Conservation (phyloP, 1,284 basidiomycete species). For the Moesziomyces aphidis region DNA sequence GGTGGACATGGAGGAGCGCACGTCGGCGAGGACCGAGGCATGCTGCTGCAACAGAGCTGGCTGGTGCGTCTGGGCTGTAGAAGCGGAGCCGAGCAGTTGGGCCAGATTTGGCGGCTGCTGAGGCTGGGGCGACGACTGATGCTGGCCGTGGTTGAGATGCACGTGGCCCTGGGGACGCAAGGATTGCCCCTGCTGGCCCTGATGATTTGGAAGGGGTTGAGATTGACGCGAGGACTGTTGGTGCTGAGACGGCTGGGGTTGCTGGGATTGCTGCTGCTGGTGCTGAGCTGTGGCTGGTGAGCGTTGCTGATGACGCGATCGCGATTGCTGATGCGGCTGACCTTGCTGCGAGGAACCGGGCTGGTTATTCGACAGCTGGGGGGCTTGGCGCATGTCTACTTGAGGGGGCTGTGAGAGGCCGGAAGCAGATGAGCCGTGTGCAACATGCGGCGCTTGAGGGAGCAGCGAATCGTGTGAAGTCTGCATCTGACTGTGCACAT, state of each 20-base stretch:
- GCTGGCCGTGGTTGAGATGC: slow-evolving; percentile 11
- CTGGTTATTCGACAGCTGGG: background rate
- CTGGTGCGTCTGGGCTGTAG: slow-evolving; percentile 6
- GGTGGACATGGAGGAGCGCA: slow-evolving; percentile 27
- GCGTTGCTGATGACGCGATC: slow-evolving; percentile 12
- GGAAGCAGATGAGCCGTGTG: background rate
- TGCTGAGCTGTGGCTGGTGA: slow-evolving; percentile 18
- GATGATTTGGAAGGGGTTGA: slow-evolving; percentile 5
- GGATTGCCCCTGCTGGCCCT: slow-evolving; percentile 12
- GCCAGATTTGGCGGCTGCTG: slow-evolving; percentile 25
- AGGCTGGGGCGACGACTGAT: slow-evolving; percentile 9
- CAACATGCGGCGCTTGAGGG: slow-evolving; percentile 10
- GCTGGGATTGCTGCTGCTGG: slow-evolving; percentile 16
- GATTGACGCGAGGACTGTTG: slow-evolving; percentile 6
- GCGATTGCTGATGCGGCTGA: slow-evolving; percentile 9
- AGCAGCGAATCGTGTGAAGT: slow-evolving; percentile 11
- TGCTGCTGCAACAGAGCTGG: slow-evolving; percentile 34
- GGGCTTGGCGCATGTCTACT: background rate
- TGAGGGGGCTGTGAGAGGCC: slow-evolving; percentile 8
- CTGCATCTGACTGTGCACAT: slow-evolving; percentile 34
- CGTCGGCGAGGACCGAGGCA: slow-evolving; percentile 29
- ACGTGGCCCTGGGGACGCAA: slow-evolving; percentile 11
- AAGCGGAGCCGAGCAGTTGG: slow-evolving; percentile 20
- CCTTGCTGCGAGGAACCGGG: background rate
- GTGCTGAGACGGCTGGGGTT: slow-evolving; percentile 14